Percentiles rank a stretch among this genome's conserved stretches.
phyloP scores from a whole-genome alignment of 768 basidiomycete genomes.

The Psilocybe cyanescens region DNA sequence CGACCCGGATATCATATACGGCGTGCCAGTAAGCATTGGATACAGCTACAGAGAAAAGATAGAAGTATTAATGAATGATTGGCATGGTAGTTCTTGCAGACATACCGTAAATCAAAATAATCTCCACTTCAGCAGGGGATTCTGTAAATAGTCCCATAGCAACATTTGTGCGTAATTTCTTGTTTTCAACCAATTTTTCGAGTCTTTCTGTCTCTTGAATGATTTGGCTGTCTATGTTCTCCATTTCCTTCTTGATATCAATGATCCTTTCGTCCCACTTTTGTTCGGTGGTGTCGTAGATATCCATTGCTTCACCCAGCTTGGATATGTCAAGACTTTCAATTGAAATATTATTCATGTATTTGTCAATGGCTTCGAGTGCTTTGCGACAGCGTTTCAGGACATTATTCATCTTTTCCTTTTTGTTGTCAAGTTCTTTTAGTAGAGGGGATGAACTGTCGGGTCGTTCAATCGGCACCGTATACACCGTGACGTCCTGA shows the following conservation, averaged over 20 bases:
- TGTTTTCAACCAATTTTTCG: slow-evolving; percentile 18
- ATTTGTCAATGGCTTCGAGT: slow-evolving; percentile 13
- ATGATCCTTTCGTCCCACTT: slow-evolving; percentile 26
- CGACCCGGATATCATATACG: slow-evolving; percentile 40
- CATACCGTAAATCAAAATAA: slow-evolving; percentile 39
- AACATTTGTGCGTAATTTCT: slow-evolving; percentile 15
- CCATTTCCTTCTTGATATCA: slow-evolving; percentile 20
- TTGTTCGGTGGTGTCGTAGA: slow-evolving; percentile 14
- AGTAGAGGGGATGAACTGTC: slow-evolving; percentile 24
- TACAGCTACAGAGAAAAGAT: slow-evolving; percentile 18
- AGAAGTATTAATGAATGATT: neutral
- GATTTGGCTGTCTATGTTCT: slow-evolving; percentile 17
- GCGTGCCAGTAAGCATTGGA: slow-evolving; percentile 34
- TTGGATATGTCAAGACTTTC: slow-evolving; percentile 19
- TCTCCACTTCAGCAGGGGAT: slow-evolving; percentile 32
- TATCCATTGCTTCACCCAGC: slow-evolving; percentile 17
- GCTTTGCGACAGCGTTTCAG: slow-evolving; percentile 21
- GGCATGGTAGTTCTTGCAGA: neutral
- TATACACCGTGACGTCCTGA: slow-evolving; percentile 41
- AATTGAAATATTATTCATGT: slow-evolving; percentile 10
- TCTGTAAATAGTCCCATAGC: slow-evolving; percentile 32
- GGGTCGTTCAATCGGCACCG: slow-evolving; percentile 3
- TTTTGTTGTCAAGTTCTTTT: slow-evolving; percentile 3
- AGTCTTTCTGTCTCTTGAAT: slow-evolving; percentile 11
- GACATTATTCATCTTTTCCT: neutral